Evolutionary conservation across 2,329 filamentous ascomycete species (phyloP).

Genomic region (Ustulina deusta): DNA sequence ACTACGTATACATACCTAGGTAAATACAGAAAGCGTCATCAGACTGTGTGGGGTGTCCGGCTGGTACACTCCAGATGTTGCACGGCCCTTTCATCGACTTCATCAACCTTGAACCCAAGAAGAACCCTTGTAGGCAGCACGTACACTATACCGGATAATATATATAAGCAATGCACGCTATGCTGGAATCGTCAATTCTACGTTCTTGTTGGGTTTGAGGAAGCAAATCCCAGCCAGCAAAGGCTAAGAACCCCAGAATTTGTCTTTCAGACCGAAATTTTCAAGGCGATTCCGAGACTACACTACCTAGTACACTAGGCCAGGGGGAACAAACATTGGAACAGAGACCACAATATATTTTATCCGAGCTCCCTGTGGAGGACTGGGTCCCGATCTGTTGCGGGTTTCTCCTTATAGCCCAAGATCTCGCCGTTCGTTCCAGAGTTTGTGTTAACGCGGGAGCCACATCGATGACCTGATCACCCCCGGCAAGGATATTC

Average conservation of each 20-base stretch:
- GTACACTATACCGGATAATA: not conserved
- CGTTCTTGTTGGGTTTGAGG: conserved; percentile 15
- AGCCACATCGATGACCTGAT: conserved; percentile 19
- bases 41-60: conserved; percentile 2
- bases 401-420: conserved; percentile 19
- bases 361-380: conserved; percentile 9
- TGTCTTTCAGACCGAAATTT: conserved; percentile 17
- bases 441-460: conserved; percentile 6
- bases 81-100: conserved; percentile 1
- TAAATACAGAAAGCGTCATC: not conserved
- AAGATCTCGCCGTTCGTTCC: conserved; percentile 14
- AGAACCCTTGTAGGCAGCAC: conserved; percentile 4
- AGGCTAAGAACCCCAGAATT: conserved; percentile 16
- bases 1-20: no score
- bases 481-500: conserved; percentile 5
- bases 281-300: conserved; percentile 5
- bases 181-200: conserved; percentile 9
- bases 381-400: conserved; percentile 20
- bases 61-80: conserved; percentile 10
- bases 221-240: conserved; percentile 11
- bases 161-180: conserved; percentile 14
- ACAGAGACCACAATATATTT: conserved; percentile 27
- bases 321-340: conserved; percentile 10
- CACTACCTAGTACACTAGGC: not conserved
- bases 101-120: not conserved